phyloP scores from a whole-genome alignment of 106 monocot species.

The Dendrobium officinale region DNA sequence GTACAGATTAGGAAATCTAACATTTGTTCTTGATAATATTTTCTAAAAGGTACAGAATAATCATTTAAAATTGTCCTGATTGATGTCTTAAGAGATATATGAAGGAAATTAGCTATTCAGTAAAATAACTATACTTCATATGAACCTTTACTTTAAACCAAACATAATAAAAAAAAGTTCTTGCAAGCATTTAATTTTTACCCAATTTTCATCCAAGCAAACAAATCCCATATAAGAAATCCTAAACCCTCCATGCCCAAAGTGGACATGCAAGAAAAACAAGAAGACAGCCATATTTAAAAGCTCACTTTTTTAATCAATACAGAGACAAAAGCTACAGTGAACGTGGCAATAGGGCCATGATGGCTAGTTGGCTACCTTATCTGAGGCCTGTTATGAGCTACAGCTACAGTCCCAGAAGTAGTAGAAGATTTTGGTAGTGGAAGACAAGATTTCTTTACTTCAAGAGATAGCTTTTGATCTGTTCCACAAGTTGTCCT shows the following conservation, averaged over 20 bases:
- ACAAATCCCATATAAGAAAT: neutral
- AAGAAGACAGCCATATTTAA: neutral
- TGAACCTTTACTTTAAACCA: neutral
- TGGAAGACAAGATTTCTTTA: constrained; percentile 21
- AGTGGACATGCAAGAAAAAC: neutral
- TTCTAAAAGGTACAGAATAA: no score
- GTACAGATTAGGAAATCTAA: no score
- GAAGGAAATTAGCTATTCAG: no score
- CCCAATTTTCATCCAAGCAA: neutral
- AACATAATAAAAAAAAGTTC: neutral
- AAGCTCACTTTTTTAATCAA: neutral
- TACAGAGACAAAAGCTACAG: neutral
- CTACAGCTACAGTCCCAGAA: constrained; percentile 20
- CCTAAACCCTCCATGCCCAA: neutral
- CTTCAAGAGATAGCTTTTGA: constrained; percentile 18
- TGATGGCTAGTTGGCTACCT: constrained; percentile 38
- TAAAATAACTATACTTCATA: no score
- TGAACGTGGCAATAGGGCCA: neutral
- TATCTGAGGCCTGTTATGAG: constrained; percentile 23
- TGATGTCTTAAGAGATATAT: no score
- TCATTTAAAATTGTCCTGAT: no score
- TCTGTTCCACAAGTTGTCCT: constrained; percentile 16
- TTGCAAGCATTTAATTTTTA: neutral
- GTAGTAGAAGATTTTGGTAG: constrained; percentile 13
- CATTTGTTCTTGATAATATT: no score